Base-by-base conservation (phyloP, 108 stramenopile species). In the Skeletonema grethae region DNA sequence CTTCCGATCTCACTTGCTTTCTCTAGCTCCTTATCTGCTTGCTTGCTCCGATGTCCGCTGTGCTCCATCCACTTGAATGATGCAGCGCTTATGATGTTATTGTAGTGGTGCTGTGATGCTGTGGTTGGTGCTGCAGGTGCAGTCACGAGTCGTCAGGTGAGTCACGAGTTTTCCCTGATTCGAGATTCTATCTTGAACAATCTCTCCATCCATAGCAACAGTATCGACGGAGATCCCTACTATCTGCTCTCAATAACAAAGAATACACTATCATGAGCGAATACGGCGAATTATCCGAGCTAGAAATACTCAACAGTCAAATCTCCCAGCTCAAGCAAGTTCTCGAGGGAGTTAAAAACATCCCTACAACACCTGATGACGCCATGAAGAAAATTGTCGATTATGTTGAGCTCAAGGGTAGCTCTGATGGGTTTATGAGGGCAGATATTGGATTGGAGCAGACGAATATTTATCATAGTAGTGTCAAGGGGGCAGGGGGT, bases 401-500 rank as follows among this genome's bases (percentile, higher is more conserved):
- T 29, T 73, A 58, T 57, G 56, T 65, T 5, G 57, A 35, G 25
- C 32, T 28, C 0, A 64, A 73, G 43, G 56, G 63, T 2, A 64
- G 20, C 8, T 18, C 45, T 7, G 72, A 73, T 65, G 72, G 57
- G 20, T 73, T 73, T 25, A 57, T 73, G 50, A 64, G 4, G 24
- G 45, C 15, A 41, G 72, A 73, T 57, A 24, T 57, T 32, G 56
- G 67, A 13, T 4, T 22, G 57, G 67, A 35, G 15, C 29, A 10
- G 57, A 41, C 29, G 63, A 73, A 73, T 58, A 38, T 64, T 36
- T 73, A 63, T 65, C 72, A 73, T 59, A 25, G 30, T 31, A 61
- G 43, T 43, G 20, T 43, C 18, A 58, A 57, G 57, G 72, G 63
- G 25, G 43, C 34, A 45, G 62, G 72, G 15, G 56, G 31, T 58